phyloP scores from a whole-genome alignment of 495 filamentous ascomycete species.

The Trichoderma gamsii region DNA sequence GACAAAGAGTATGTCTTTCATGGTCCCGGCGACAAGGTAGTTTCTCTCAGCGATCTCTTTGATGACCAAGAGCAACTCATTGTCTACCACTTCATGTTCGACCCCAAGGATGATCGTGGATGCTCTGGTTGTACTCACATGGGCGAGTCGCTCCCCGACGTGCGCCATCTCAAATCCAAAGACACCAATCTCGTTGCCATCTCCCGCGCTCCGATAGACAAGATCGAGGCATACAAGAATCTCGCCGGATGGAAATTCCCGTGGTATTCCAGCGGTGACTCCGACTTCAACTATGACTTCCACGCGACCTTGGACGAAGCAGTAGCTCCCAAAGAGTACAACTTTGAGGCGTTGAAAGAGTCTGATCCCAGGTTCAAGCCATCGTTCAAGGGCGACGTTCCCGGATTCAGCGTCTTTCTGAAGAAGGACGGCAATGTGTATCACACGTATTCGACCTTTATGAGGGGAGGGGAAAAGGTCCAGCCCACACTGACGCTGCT shows the following conservation, averaged over 20 bases:
- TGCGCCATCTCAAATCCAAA: conserved; percentile 30
- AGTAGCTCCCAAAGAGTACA: conserved; percentile 26
- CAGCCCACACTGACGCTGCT: conserved; percentile 24
- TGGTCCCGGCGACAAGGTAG: conserved; percentile 25
- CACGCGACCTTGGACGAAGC: conserved; percentile 25
- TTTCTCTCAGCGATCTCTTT: conserved; percentile 35
- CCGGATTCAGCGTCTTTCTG: conserved; percentile 36
- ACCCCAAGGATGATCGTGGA: conserved; percentile 26
- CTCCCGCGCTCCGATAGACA: conserved; percentile 32
- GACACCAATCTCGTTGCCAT: conserved; percentile 34
- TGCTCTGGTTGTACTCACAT: conserved; percentile 36
- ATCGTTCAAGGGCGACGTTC: conserved; percentile 29
- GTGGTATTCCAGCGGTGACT: conserved; percentile 30
- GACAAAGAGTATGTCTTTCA: conserved; percentile 35
- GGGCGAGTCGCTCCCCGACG: conserved; percentile 35
- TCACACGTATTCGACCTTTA: conserved; percentile 38
- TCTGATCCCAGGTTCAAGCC: conserved; percentile 23
- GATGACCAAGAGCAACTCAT: conserved; percentile 37
- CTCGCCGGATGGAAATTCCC: conserved; percentile 40
- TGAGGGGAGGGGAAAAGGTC: conserved; percentile 33
- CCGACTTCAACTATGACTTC: conserved; percentile 36
- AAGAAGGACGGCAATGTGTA: conserved; percentile 31
- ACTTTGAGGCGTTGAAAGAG: conserved; percentile 27
- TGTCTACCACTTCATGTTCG: conserved; percentile 45
- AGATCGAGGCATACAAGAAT: conserved; percentile 34